Evolutionary conservation across 2,329 filamentous ascomycete genomes (phyloP).

Genomic region (Colletotrichum tamarilloi): DNA sequence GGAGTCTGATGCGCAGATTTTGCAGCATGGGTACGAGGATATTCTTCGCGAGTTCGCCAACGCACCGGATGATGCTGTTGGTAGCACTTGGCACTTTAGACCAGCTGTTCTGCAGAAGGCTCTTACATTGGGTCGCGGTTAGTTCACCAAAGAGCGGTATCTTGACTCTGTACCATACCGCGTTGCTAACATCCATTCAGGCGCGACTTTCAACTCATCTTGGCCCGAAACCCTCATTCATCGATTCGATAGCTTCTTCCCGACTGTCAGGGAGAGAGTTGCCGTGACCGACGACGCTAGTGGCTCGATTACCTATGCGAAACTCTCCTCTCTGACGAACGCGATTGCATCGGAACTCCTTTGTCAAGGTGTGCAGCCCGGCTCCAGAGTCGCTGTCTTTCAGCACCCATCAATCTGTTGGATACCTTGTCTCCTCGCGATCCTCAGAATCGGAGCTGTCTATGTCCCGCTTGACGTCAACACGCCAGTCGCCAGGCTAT

Average conservation of each 20-base stretch:
- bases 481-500: slow-evolving; percentile 44
- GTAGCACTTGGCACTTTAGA: neutral
- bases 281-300: neutral
- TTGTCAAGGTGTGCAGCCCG: slow-evolving; percentile 19
- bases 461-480: slow-evolving; percentile 55
- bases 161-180: neutral
- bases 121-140: neutral
- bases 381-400: slow-evolving; percentile 51
- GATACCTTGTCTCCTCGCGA: slow-evolving; percentile 52
- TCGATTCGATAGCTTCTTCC: neutral
- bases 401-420: slow-evolving; percentile 49
- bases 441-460: slow-evolving; percentile 49
- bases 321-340: neutral
- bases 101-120: neutral
- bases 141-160: neutral
- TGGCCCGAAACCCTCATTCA: neutral
- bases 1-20: neutral
- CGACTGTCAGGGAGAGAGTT: neutral
- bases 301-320: neutral
- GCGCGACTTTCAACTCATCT: neutral
- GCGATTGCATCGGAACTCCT: neutral
- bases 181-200: neutral
- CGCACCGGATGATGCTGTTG: neutral
- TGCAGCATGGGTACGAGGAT: neutral
- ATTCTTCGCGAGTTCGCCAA: neutral